Evolutionary conservation across 306 rosid species (phyloP).

Genomic region (Quercus rubra): DNA sequence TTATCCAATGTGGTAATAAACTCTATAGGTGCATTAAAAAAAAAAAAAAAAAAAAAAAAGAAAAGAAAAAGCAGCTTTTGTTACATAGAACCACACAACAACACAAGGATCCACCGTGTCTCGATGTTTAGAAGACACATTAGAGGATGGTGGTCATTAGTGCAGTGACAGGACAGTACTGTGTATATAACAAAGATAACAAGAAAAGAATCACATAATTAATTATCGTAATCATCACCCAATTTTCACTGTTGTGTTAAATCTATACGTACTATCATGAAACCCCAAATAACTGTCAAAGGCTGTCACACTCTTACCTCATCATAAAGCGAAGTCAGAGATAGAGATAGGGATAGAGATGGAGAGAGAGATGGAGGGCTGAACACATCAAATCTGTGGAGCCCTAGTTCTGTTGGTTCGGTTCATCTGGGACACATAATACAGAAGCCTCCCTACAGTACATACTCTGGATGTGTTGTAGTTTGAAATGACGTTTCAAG

Average conservation of each 20-base stretch:
- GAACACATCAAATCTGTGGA: conserved; percentile 24
- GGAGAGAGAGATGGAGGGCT: no score
- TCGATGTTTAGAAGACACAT: conserved; percentile 2
- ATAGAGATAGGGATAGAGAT: no score
- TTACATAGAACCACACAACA: background rate
- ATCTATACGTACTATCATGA: conserved; percentile 6
- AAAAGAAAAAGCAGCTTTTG: background rate
- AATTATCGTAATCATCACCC: conserved; percentile 34
- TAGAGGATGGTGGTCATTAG: conserved; percentile 29
- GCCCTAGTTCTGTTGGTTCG: conserved; percentile 35
- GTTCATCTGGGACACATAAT: conserved; percentile 19
- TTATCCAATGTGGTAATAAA: no score
- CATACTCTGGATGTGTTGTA: conserved; percentile 36
- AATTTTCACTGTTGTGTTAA: conserved; percentile 15
- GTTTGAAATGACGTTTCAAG: conserved; percentile 67
- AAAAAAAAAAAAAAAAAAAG: no score
- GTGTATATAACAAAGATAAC: conserved; percentile 24
- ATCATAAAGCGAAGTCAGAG: background rate
- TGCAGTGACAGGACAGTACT: conserved; percentile 37
- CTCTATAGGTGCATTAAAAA: no score
- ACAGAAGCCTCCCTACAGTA: conserved; percentile 37
- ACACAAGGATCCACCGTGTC: conserved; percentile 54
- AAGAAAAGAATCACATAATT: conserved; percentile 39
- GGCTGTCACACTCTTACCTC: conserved; percentile 8
- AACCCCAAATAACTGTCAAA: conserved; percentile 29